Percentiles rank a stretch among this genome's conserved stretches.
These are phyloP conservation scores for Zhuliangozyma parablackwelliae DNA, from an alignment of 1,139 yeast genomes.

Conservation along the genomic window DNA sequence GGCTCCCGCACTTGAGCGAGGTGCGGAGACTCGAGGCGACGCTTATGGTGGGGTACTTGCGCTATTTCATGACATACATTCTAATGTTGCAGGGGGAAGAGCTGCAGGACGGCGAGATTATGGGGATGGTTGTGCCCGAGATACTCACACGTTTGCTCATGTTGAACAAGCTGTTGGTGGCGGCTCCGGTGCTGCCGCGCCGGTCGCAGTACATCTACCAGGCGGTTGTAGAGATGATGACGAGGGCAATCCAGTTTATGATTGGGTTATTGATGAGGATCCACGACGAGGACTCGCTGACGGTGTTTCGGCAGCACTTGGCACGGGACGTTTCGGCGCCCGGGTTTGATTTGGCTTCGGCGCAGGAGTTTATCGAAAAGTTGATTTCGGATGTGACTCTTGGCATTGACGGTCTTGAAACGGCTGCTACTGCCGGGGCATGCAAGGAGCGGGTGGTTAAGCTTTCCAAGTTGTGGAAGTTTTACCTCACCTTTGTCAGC, in stretches of 20 bases:
- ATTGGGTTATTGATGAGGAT: constrained; percentile 34
- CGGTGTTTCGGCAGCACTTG: constrained; percentile 2
- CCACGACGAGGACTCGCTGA: constrained; percentile 11
- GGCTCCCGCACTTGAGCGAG: constrained; percentile 13
- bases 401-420: too few relatives aligned
- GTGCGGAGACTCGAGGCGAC: constrained; percentile 22
- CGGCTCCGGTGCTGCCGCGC: constrained; percentile 2
- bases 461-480: constrained; percentile 37
- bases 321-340: not conserved
- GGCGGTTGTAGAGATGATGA: constrained; percentile 28
- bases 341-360: not conserved
- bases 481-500: constrained; percentile 34
- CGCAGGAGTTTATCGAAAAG: not conserved
- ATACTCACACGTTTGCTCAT: constrained; percentile 16
- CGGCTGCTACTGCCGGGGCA: not conserved
- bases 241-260: constrained; percentile 30
- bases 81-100: constrained; percentile 37
- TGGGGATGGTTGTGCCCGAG: constrained; percentile 19
- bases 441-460: constrained; percentile 22
- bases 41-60: constrained; percentile 27
- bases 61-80: constrained; percentile 27
- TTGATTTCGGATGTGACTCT: not conserved
- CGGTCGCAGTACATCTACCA: constrained; percentile 23
- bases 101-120: constrained; percentile 16
- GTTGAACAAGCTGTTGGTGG: not conserved